Evolutionary conservation across 352 stramenopile species (phyloP).

Genomic region (Heterotrichella gracilis): DNA sequence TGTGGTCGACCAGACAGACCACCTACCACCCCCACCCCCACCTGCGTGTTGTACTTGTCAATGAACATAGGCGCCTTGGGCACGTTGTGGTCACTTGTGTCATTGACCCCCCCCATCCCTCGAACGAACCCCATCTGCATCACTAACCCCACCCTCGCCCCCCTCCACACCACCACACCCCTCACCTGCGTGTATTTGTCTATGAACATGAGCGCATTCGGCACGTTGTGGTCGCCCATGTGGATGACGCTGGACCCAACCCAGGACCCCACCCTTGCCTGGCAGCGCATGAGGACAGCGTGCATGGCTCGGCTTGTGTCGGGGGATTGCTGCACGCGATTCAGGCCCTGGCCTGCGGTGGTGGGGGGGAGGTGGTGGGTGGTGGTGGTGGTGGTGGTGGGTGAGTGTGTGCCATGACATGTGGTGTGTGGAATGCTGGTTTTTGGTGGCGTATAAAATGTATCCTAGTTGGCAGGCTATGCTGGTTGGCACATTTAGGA

Average conservation of each 20-base stretch:
- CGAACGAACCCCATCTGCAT: too few relatives aligned
- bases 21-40: too few relatives aligned
- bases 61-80: conserved; percentile 87
- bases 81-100: conserved; percentile 83
- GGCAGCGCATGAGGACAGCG: conserved; percentile 33
- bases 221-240: conserved; percentile 80
- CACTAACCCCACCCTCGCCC: too few relatives aligned
- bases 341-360: conserved; percentile 66
- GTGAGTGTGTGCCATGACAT: too few relatives aligned
- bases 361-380: too few relatives aligned
- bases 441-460: too few relatives aligned
- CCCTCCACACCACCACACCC: too few relatives aligned
- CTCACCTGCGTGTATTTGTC: conserved; percentile 82
- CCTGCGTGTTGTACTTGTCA: conserved; percentile 95
- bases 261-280: conserved; percentile 32
- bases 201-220: conserved; percentile 84
- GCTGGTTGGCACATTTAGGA: too few relatives aligned
- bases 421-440: too few relatives aligned
- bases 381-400: too few relatives aligned
- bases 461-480: too few relatives aligned
- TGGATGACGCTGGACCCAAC: conserved; percentile 71
- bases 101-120: conserved; percentile 83
- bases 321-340: conserved; percentile 60
- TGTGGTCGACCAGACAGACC: too few relatives aligned
- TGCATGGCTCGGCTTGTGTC: conserved; percentile 66